Evolutionary conservation across 805 yeast species (phyloP).

Genomic region (Scheffersomyces spartinae): DNA sequence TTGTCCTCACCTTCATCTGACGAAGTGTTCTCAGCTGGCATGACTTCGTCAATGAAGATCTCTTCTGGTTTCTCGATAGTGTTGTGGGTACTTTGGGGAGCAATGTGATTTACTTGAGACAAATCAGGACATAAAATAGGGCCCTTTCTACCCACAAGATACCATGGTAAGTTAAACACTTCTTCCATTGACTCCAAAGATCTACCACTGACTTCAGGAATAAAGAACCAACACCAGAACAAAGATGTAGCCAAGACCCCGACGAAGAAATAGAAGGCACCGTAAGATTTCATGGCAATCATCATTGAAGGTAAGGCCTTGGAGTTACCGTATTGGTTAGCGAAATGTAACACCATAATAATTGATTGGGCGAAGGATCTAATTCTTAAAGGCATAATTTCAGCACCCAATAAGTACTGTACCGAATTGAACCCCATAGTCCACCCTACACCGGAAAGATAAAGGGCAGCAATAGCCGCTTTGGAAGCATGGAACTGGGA

Average conservation of each 20-base stretch:
- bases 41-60: too few species aligned
- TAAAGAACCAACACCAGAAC: conserved; percentile 36
- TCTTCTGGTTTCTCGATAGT: too few species aligned
- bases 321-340: conserved; percentile 46
- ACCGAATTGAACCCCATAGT: conserved; percentile 47
- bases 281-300: conserved; percentile 31
- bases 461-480: conserved; percentile 41
- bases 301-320: conserved; percentile 47
- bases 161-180: conserved; percentile 45
- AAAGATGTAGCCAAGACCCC: conserved; percentile 31
- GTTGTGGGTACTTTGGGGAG: too few species aligned
- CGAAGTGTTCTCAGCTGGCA: too few species aligned
- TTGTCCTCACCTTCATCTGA: too few species aligned
- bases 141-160: conserved; percentile 44
- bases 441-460: conserved; percentile 45
- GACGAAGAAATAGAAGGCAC: conserved; percentile 41
- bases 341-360: conserved; percentile 45
- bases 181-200: conserved; percentile 42
- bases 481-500: conserved; percentile 26
- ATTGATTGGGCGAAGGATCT: conserved; percentile 39
- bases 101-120: conserved; percentile 26
- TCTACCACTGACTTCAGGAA: conserved; percentile 41
- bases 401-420: conserved; percentile 44
- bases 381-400: conserved; percentile 40
- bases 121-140: conserved; percentile 40